phyloP scores from a whole-genome alignment of 371 early-diverging fungal species.

The Rhizopus arrhizus region DNA sequence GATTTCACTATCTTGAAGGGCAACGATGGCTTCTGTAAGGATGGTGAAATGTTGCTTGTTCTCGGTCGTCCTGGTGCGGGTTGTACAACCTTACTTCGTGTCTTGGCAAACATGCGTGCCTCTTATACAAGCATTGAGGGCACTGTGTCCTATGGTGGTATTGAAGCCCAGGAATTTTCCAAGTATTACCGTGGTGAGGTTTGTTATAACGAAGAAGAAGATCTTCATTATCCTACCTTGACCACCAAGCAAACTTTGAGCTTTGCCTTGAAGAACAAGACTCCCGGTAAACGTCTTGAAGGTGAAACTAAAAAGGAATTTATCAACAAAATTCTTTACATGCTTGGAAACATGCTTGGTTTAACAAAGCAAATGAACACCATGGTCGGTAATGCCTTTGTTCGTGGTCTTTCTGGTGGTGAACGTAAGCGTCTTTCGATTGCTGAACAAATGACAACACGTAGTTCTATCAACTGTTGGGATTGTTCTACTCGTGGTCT shows the following conservation, averaged over 20 bases:
- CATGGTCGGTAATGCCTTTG: constrained; percentile 71
- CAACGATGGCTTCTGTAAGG: constrained; percentile 50
- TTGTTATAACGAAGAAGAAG: constrained; percentile 61
- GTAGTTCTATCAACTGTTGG: constrained; percentile 66
- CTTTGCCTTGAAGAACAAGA: constrained; percentile 58
- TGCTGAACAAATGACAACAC: constrained; percentile 74
- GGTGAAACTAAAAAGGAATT: constrained; percentile 33
- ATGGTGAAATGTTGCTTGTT: constrained; percentile 65
- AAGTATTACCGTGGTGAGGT: constrained; percentile 52
- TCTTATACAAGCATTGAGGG: constrained; percentile 51
- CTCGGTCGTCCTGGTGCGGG: constrained; percentile 63
- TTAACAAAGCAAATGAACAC: constrained; percentile 66
- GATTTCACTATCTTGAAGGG: constrained; percentile 49
- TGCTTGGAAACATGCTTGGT: constrained; percentile 57
- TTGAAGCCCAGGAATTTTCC: constrained; percentile 42
- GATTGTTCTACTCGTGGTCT: constrained; percentile 80
- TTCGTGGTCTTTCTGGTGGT: constrained; percentile 75
- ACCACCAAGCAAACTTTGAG: constrained; percentile 57
- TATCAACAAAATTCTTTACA: constrained; percentile 39
- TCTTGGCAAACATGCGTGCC: constrained; percentile 54
- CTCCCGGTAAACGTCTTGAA: constrained; percentile 51
- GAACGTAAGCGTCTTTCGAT: constrained; percentile 77
- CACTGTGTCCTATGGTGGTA: constrained; percentile 50
- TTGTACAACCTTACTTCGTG: constrained; percentile 56
- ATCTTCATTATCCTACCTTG: constrained; percentile 57